Conservation (phyloP, 495 filamentous ascomycete species). For the Podospora comata region DNA sequence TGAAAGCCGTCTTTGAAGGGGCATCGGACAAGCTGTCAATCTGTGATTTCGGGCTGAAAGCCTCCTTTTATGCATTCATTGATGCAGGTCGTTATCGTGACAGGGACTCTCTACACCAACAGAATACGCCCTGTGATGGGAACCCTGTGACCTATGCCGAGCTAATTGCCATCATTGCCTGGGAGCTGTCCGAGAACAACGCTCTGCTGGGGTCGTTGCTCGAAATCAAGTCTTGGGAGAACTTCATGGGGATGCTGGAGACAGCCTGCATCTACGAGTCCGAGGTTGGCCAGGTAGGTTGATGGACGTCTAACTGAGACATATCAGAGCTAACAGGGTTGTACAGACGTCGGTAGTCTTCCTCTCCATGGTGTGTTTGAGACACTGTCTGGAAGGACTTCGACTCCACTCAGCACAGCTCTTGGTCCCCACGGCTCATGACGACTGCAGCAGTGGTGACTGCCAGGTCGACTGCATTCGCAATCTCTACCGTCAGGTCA, state of each 20-base stretch:
- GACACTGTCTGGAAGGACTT: constrained; percentile 32
- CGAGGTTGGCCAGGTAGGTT: constrained; percentile 32
- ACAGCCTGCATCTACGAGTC: constrained; percentile 34
- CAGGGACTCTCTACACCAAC: constrained; percentile 25
- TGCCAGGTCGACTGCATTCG: constrained; percentile 36
- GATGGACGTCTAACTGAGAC: background rate
- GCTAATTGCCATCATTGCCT: constrained; percentile 36
- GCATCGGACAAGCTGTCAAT: constrained; percentile 29
- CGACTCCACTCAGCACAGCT: constrained; percentile 27
- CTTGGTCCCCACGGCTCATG: constrained; percentile 20
- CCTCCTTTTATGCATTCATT: constrained; percentile 25
- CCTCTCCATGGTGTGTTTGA: constrained; percentile 33
- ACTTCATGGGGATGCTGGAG: constrained; percentile 34
- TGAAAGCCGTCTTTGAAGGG: constrained; percentile 33
- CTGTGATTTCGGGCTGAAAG: constrained; percentile 18
- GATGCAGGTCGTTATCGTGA: constrained; percentile 31
- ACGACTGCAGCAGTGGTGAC: constrained; percentile 24
- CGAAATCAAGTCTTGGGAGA: constrained; percentile 30
- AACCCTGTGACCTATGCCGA: constrained; percentile 29
- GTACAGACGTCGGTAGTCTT: constrained; percentile 34
- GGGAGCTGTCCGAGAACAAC: constrained; percentile 39
- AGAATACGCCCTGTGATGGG: constrained; percentile 17
- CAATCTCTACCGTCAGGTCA: constrained; percentile 23
- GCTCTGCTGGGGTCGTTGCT: constrained; percentile 18
- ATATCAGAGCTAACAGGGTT: constrained; percentile 1